These are phyloP conservation scores for Phalaenopsis equestris DNA, from an alignment of 106 monocot genomes.

Conservation along the genomic window DNA sequence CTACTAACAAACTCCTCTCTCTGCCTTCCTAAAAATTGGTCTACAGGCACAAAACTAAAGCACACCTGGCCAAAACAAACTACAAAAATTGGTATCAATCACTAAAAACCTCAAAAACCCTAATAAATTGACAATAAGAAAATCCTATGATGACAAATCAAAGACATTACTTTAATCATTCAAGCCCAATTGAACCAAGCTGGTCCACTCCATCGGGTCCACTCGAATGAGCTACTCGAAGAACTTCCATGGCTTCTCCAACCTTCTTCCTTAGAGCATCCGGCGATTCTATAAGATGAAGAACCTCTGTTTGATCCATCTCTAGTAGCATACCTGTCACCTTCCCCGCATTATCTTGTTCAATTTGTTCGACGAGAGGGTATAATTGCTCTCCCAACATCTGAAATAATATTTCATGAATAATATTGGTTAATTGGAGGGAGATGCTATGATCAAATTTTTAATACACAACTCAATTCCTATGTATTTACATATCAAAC, in stretches of 20 bases:
- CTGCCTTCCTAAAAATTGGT: not conserved
- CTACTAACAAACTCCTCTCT: not conserved
- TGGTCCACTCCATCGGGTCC: not conserved
- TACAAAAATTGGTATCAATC: not conserved
- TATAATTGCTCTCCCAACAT: conserved; percentile 54
- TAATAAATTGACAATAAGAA: not conserved
- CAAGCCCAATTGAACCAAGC: conserved; percentile 2
- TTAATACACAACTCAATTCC: no score
- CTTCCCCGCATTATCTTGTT: conserved; percentile 32
- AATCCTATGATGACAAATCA: not conserved
- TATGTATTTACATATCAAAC: no score
- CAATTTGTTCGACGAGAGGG: conserved; percentile 50
- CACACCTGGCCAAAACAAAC: not conserved
- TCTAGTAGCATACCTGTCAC: conserved; percentile 69
- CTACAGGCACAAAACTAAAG: not conserved
- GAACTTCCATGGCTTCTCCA: conserved; percentile 49
- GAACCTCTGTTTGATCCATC: conserved; percentile 64
- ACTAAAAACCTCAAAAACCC: not conserved
- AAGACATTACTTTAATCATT: not conserved
- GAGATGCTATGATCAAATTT: no score
- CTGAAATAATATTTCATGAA: conserved; percentile 16
- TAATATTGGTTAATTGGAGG: no score
- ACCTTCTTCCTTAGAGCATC: conserved; percentile 51
- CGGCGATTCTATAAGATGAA: conserved; percentile 62
- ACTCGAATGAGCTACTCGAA: not conserved